Base-by-base conservation (phyloP, 2,329 filamentous ascomycete species). In the Fusarium nematophilum region DNA sequence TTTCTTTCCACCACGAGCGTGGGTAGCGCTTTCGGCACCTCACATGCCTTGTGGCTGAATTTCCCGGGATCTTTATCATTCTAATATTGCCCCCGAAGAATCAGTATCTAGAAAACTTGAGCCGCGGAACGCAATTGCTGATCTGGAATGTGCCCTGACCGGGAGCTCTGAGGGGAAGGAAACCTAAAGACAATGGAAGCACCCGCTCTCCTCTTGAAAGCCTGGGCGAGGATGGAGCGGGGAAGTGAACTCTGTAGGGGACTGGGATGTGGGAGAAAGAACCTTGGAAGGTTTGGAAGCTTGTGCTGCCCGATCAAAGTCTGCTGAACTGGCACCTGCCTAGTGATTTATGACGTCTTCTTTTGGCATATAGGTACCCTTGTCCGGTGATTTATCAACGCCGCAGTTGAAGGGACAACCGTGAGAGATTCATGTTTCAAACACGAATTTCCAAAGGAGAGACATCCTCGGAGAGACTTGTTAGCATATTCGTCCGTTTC, bases 281-380 rank as follows among this genome's bases (percentile, higher is more conserved):
- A 33, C 17, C 40, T 29, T 38, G 15, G 23, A 49, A 47, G 38
- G 42, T 26, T 13, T 43, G 7, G 31, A 26, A 29, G 9, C 9
- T 36, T 14, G 43, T 36, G 27, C 39, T 48, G 44, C 34, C 42
- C 42, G 15, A 27, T 18, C 13, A 34, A 55, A 49, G 27, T 46
- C 17, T 52, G 44, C 38, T 49, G 46, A 49, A 27, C 34, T 40
- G 45, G 26, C 36, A 26, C 34, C 18, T 40, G 9, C 25, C 34
- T 38, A 4, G 3, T 18, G 17, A 14, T 49, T 25, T 39, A 49
- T 49, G 45, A 40, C 34, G 45, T 49, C 26, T 25, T 25, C 44
- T n/a, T 17, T 18, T 17, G 21, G 21, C 4, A 34, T 39, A n/a
- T n/a, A n/a, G n/a, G n/a, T n/a, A 14, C 39, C 55, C 34, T 14